These are phyloP conservation scores for Haberlea rhodopensis DNA, from an alignment of 257 asterid species.

Conservation along the genomic window DNA sequence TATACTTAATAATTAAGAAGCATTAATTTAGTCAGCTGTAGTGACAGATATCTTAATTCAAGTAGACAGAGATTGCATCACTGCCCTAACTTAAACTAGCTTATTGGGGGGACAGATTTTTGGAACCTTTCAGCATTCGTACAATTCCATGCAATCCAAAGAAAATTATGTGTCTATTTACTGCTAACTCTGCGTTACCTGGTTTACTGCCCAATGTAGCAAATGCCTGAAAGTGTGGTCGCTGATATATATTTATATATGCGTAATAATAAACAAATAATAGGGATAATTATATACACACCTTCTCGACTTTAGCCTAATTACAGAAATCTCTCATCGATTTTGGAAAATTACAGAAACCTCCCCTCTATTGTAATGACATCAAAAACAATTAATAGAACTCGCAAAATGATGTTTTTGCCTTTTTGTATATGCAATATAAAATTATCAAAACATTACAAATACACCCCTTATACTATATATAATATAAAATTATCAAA, in stretches of 20 bases:
- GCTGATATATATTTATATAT: conserved; percentile 9
- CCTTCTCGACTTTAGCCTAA: too few species aligned
- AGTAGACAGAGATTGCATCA: conserved; percentile 44
- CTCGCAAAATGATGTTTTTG: too few species aligned
- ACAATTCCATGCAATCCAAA: conserved; percentile 31
- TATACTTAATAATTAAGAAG: neutral
- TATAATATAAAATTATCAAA: too few species aligned
- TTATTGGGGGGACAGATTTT: conserved; percentile 30
- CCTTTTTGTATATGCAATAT: too few species aligned
- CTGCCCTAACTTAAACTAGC: conserved; percentile 28
- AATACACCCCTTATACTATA: too few species aligned
- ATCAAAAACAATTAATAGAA: too few species aligned
- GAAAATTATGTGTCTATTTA: conserved; percentile 24
- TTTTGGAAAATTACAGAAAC: too few species aligned
- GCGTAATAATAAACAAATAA: too few species aligned
- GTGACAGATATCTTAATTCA: conserved; percentile 35
- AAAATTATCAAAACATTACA: too few species aligned
- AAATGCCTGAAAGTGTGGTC: conserved; percentile 18
- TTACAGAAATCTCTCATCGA: too few species aligned
- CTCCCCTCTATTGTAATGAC: too few species aligned
- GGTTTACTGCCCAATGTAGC: conserved; percentile 3
- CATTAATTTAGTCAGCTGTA: conserved; percentile 17
- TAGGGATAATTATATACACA: too few species aligned
- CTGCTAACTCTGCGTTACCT: conserved; percentile 24
- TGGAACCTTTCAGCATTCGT: conserved; percentile 21